Percentiles rank a stretch among this genome's conserved stretches.
These are phyloP conservation scores for Pseudocercospora fijiensis DNA, from an alignment of 2,329 filamentous ascomycete genomes.

Conservation along the genomic window DNA sequence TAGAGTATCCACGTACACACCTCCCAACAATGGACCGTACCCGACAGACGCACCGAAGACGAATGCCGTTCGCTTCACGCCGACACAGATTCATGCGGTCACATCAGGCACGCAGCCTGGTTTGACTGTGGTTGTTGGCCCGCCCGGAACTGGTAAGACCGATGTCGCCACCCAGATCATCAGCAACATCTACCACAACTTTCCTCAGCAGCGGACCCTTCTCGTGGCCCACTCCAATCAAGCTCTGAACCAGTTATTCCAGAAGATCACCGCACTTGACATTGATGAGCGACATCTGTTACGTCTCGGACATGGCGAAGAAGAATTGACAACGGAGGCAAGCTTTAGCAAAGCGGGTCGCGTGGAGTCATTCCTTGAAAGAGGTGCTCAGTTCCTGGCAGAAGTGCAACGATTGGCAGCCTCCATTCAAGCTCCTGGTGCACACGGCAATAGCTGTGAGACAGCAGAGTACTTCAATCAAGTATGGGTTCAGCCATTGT, in stretches of 20 bases:
- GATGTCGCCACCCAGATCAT: slow-evolving; percentile 98
- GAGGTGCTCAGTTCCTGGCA: slow-evolving; percentile 71
- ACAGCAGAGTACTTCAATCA: slow-evolving; percentile 95
- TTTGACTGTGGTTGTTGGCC: slow-evolving; percentile 88
- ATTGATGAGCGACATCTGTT: slow-evolving; percentile 94
- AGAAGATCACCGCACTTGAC: slow-evolving; percentile 93
- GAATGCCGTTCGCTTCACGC: slow-evolving; percentile 84
- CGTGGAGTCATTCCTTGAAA: slow-evolving; percentile 92
- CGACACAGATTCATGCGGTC: slow-evolving; percentile 88
- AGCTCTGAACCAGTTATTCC: slow-evolving; percentile 93
- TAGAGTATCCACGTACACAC: slow-evolving; percentile 85
- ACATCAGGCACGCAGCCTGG: slow-evolving; percentile 92
- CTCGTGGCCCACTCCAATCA: slow-evolving; percentile 97
- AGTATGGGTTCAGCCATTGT: slow-evolving; percentile 84
- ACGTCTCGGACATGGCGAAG: slow-evolving; percentile 89
- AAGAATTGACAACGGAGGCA: slow-evolving; percentile 80
- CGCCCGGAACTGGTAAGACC: slow-evolving; percentile 97
- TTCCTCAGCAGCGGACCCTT: slow-evolving; percentile 85
- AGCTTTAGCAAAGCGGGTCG: slow-evolving; percentile 93
- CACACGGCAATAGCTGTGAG: slow-evolving; percentile 94
- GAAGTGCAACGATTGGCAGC: slow-evolving; percentile 85
- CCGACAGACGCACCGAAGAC: slow-evolving; percentile 76
- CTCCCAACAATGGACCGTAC: slow-evolving; percentile 86
- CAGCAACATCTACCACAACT: slow-evolving; percentile 98
- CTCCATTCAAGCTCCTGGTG: slow-evolving; percentile 82